These are phyloP conservation scores for Cymodocea nodosa DNA, from an alignment of 116 monocot genomes.

Conservation along the genomic window DNA sequence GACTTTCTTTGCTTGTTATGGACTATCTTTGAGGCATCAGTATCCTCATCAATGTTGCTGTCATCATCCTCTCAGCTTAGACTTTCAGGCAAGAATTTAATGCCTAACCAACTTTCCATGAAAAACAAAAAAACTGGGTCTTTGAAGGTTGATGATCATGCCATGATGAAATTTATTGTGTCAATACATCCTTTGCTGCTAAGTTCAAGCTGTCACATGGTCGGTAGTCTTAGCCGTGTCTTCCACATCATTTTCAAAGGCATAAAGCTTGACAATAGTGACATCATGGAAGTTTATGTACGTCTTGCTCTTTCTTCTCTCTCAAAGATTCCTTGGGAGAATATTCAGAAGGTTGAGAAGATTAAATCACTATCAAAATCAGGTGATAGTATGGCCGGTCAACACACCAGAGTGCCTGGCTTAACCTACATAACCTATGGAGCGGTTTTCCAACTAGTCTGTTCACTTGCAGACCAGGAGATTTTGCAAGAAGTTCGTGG, in stretches of 20 bases:
- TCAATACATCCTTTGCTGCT: slow-evolving; percentile 16
- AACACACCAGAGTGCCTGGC: slow-evolving; percentile 6
- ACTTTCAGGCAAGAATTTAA: slow-evolving; percentile 7
- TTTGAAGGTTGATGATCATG: slow-evolving; percentile 12
- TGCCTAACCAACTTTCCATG: not conserved
- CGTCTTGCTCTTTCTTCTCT: slow-evolving; percentile 33
- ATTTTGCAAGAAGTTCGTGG: slow-evolving; percentile 13
- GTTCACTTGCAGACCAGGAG: slow-evolving; percentile 49
- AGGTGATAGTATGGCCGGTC: slow-evolving; percentile 9
- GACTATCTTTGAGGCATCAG: slow-evolving; percentile 25
- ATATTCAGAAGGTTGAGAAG: slow-evolving; percentile 7
- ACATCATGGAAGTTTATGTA: slow-evolving; percentile 31
- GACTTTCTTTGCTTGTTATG: slow-evolving; percentile 49
- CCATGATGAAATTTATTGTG: slow-evolving; percentile 19
- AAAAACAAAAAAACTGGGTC: slow-evolving; percentile 5
- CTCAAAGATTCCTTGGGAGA: slow-evolving; percentile 47
- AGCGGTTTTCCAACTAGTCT: slow-evolving; percentile 38
- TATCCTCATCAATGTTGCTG: slow-evolving; percentile 16
- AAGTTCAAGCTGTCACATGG: slow-evolving; percentile 13
- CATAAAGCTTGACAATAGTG: slow-evolving; percentile 34
- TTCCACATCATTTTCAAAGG: slow-evolving; percentile 48
- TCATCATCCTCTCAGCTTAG: not conserved
- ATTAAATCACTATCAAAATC: not conserved
- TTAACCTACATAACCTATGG: slow-evolving; percentile 32
- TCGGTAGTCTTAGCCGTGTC: slow-evolving; percentile 32